phyloP scores from a whole-genome alignment of 2,329 filamentous ascomycete genomes.

The Neonectria ditissima region DNA sequence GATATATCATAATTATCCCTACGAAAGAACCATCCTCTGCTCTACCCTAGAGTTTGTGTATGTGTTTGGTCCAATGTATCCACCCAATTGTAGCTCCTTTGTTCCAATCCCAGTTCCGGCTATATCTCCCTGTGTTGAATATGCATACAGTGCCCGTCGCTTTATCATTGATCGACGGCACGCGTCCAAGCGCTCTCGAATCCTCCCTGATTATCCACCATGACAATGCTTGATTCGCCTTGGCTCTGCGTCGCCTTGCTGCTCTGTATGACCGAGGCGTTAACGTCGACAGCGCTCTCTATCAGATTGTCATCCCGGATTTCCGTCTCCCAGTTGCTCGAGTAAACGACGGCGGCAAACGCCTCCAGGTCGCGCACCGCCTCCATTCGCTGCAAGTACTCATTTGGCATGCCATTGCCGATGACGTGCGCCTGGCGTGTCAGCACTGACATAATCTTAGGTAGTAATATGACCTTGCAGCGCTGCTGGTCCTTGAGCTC shows the following conservation, averaged over 20 bases:
- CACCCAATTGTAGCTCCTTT: conserved; percentile 19
- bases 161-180: conserved; percentile 55
- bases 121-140: conserved; percentile 18
- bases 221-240: conserved; percentile 64
- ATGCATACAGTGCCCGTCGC: conserved; percentile 28
- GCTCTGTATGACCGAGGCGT: conserved; percentile 37
- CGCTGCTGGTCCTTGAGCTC: conserved; percentile 65
- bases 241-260: conserved; percentile 35
- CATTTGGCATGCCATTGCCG: conserved; percentile 80
- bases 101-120: conserved; percentile 10
- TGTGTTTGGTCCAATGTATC: conserved; percentile 33
- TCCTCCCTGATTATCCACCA: conserved; percentile 62
- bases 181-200: conserved; percentile 80
- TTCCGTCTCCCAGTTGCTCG: conserved; percentile 82
- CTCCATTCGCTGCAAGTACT: conserved; percentile 81
- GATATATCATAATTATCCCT: conserved; percentile 23
- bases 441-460: conserved; percentile 89
- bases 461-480: conserved; percentile 77
- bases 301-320: conserved; percentile 63
- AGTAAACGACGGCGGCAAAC: conserved; percentile 89
- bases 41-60: conserved; percentile 21
- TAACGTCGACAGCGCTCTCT: conserved; percentile 52
- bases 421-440: conserved; percentile 92
- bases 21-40: conserved; percentile 20
- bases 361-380: conserved; percentile 80